Base-by-base conservation (phyloP, 2,329 filamentous ascomycete species). In the Fusarium sp. region DNA sequence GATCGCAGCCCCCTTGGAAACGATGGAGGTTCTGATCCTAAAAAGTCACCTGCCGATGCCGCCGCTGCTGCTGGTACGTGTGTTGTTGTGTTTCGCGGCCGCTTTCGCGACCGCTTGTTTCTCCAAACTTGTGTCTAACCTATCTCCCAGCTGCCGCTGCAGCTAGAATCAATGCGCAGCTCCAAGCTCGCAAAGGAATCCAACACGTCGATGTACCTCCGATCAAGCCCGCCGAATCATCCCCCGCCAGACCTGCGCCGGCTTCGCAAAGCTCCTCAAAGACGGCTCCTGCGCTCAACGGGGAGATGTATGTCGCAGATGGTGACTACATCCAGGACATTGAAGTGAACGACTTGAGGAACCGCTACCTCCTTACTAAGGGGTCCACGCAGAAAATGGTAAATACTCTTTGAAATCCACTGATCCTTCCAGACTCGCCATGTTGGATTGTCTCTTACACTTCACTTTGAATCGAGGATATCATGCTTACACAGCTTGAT, bases 301-400 rank as follows among this genome's bases (percentile, higher is more conserved):
- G 92, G 78, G 94, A 97, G 79, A 93, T 98, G 82, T 98, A 98
- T 81, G 93, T 97, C 78, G 93, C 95, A 71, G 96, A 98, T 81
- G 96, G 96, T 79, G 96, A 99, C 84, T 98, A 94, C 83, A 98
- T 99, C 85, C 96, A 97, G 84, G 96, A 99, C 81, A 98, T 99
- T 80, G 96, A 98, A 87, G 94, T 99, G 87, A 99, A 99, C 84
- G 96, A 98, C 84, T 86, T 98, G 80, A 93, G 96, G 74, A 99
- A 98, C 83, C 94, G 96, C 78, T 99, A 99, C 84, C 93, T 95
- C 83, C 89, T 99, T 86, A 99, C 96, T 74, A 98, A 98, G 87
- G 95, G 95, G 80, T 93, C 94, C 79, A 98, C 95, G 75, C 96
- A 98, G 88, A 97, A 98, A 91, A 98, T 96, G 96, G 96, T 99